phyloP scores from a whole-genome alignment of 1,284 basidiomycete genomes.

The Wallemia mellicola region DNA sequence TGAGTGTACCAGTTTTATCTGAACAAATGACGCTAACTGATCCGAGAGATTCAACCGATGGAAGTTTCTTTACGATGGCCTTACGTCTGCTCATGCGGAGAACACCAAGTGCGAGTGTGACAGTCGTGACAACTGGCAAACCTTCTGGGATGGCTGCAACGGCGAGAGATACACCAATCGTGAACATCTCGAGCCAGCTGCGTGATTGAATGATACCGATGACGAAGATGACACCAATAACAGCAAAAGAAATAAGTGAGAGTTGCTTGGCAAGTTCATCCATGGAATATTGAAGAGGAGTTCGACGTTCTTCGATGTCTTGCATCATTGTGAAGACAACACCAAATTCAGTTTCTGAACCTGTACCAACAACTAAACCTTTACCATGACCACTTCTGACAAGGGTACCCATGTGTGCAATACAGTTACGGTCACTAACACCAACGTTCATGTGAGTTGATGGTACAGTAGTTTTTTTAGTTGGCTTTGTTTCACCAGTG shows the following conservation, averaged over 20 bases:
- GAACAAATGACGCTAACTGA: conserved; percentile 92
- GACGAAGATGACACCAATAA: conserved; percentile 77
- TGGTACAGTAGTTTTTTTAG: not conserved
- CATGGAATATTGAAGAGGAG: conserved; percentile 79
- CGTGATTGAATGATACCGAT: conserved; percentile 61
- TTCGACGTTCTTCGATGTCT: conserved; percentile 75
- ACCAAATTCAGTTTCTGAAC: conserved; percentile 71
- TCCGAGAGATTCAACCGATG: conserved; percentile 83
- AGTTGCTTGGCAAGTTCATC: conserved; percentile 83
- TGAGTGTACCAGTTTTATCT: conserved; percentile 49
- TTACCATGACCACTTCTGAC: conserved; percentile 65
- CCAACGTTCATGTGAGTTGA: conserved; percentile 18
- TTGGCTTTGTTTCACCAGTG: conserved; percentile 43
- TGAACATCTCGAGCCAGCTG: conserved; percentile 95
- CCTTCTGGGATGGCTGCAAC: conserved; percentile 91
- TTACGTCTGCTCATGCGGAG: conserved; percentile 97
- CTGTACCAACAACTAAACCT: conserved; percentile 73
- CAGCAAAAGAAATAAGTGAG: conserved; percentile 59
- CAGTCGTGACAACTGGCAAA: conserved; percentile 78
- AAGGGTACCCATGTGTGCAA: conserved; percentile 88
- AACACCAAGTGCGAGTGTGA: conserved; percentile 77
- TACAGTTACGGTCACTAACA: conserved; percentile 58
- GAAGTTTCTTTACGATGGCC: conserved; percentile 77
- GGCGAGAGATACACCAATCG: conserved; percentile 82
- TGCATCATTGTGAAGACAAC: conserved; percentile 97